Base-by-base conservation (phyloP, 1,139 yeast species). In the Candida sp. region DNA sequence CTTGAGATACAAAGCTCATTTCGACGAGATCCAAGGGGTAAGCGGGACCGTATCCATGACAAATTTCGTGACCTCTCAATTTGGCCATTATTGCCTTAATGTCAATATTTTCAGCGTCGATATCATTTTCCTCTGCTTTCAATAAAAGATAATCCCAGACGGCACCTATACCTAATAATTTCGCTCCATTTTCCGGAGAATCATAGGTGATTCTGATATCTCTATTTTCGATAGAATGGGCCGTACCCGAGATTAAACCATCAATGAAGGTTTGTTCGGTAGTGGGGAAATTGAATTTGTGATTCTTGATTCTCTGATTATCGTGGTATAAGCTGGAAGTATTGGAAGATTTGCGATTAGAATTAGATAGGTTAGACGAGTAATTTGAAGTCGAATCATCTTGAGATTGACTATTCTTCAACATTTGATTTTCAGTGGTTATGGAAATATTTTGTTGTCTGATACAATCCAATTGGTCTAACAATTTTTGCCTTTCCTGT, bases 41-140 rank as follows among this genome's bases (percentile, higher is more conserved):
- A 0, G 95, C 96, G 2, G 96, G 93, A 0, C 96, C 97, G 54
- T 69, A 77, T 1, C 93, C 95, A 58, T 87, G 95, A 55, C 96
- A 88, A 38, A 68, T 73, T 56, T 87, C 95, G 42, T 75, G 61
- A 1, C 93, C 95, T 56, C 73, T 78, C 44, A 88, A 68, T 36
- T 61, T 64, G 21, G 63, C 57, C 82, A 87, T 82, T 1, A 88
- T 79, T 34, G 63, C 68, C 21, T 72, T 66, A 40, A 86, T 70
- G 58, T 87, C 88, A 41, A 84, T 62, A 9, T 71, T 71, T 40
- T 68, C 63, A 43, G 67, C 70, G 38, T 77, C 77, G 47, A 79
- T 75, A 40, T 63, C 63, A 35, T 57, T 58, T 41, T 73, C 72
- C 38, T 70, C 72, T n/a, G 72, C 70, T 47, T 75, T 69, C 15